Evolutionary conservation across 73 alveolate genomes (phyloP).

Genomic region (Breviolum minutum): DNA sequence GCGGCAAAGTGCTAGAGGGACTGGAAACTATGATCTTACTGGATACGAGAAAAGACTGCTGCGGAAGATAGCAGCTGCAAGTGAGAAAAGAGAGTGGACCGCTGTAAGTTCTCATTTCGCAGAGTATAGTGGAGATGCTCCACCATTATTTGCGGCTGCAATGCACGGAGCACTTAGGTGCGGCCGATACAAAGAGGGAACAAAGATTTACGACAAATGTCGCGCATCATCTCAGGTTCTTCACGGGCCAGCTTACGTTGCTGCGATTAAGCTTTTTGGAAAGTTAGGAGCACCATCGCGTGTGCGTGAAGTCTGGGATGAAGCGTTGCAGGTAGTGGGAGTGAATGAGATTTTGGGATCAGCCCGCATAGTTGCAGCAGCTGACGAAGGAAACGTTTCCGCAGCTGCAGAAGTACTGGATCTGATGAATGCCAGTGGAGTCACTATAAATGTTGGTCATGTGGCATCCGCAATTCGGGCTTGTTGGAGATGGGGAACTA

Average conservation of each 20-base stretch:
- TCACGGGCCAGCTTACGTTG: background rate
- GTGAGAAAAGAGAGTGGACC: background rate
- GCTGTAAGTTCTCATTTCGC: background rate
- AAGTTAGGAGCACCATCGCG: background rate
- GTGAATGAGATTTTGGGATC: background rate
- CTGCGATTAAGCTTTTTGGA: background rate
- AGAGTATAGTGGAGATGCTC: background rate
- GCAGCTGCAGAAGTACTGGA: conserved; percentile 14
- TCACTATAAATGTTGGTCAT: background rate
- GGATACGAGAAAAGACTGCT: background rate
- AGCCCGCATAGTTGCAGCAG: conserved; percentile 46
- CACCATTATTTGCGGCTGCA: background rate
- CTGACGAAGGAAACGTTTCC: conserved; percentile 22
- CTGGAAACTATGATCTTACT: background rate
- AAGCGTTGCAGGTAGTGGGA: background rate
- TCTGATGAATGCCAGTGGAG: background rate
- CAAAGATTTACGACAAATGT: background rate
- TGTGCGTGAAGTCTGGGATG: conserved; percentile 3
- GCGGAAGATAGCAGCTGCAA: background rate
- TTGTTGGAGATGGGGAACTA: background rate
- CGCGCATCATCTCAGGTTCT: background rate
- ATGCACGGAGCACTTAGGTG: conserved; percentile 9
- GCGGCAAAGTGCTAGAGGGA: background rate
- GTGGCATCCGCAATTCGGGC: background rate
- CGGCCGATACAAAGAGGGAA: background rate